phyloP scores from a whole-genome alignment of 108 stramenopile genomes.

The Pseudonitzschia multiseries region DNA sequence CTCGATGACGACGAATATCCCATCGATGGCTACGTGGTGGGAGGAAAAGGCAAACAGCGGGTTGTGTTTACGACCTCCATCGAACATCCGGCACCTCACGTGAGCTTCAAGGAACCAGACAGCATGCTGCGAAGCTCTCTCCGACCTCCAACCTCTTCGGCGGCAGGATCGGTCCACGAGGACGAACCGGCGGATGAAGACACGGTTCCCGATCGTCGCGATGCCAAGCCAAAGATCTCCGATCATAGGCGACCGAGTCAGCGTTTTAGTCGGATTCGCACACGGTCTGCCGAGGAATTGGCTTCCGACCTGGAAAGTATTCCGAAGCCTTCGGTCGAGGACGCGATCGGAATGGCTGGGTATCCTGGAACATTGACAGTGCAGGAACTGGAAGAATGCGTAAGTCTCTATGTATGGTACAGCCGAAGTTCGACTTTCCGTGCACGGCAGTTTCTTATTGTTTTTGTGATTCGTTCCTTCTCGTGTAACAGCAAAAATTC shows the following conservation, averaged over 20 bases:
- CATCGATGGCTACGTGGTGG: constrained; percentile 13
- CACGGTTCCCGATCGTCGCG: background rate
- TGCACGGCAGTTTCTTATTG: background rate
- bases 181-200: background rate
- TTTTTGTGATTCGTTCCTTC: background rate
- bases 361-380: constrained; percentile 47
- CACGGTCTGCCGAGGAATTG: constrained; percentile 1
- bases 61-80: constrained; percentile 25
- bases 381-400: constrained; percentile 41
- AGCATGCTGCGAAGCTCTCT: constrained; percentile 15
- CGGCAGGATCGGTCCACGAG: background rate
- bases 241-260: constrained; percentile 18
- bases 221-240: background rate
- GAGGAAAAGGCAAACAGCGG: background rate
- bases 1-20: constrained; percentile 35
- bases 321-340: constrained; percentile 7
- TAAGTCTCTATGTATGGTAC: constrained; percentile 13
- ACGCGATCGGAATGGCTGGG: constrained; percentile 19
- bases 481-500: constrained; percentile 32
- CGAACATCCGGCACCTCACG: constrained; percentile 16
- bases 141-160: background rate
- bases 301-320: background rate
- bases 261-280: constrained; percentile 15
- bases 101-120: constrained; percentile 4
- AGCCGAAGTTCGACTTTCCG: background rate